phyloP scores from a whole-genome alignment of 2,329 filamentous ascomycete genomes.

The Peltaster fructicola region DNA sequence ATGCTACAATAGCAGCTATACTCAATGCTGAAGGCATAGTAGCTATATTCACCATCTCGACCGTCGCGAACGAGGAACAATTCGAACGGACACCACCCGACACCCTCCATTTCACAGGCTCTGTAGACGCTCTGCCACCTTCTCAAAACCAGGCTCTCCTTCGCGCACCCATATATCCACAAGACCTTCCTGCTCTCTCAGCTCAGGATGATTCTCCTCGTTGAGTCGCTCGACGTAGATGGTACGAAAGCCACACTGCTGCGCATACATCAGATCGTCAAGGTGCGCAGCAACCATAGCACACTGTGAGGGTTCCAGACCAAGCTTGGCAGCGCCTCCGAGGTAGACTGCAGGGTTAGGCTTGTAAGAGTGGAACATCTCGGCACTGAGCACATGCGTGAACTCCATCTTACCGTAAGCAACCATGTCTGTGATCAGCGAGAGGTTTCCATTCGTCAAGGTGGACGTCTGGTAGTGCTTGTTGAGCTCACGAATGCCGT shows the following conservation, averaged over 20 bases:
- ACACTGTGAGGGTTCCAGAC: slow-evolving; percentile 40
- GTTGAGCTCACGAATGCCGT: slow-evolving; percentile 35
- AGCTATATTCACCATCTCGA: too few relatives aligned
- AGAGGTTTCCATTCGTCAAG: slow-evolving; percentile 56
- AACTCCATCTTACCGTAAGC: slow-evolving; percentile 44
- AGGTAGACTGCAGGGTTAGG: slow-evolving; percentile 50
- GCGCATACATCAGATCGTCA: slow-evolving; percentile 48
- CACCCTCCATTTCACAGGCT: too few relatives aligned
- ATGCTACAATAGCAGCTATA: too few relatives aligned
- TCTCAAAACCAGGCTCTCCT: slow-evolving; percentile 32
- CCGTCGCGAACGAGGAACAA: too few relatives aligned
- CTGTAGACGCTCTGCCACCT: too few relatives aligned
- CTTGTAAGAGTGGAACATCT: slow-evolving; percentile 60
- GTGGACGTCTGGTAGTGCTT: slow-evolving; percentile 41
- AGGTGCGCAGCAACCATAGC: slow-evolving; percentile 67
- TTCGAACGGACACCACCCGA: too few relatives aligned
- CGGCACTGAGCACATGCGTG: slow-evolving; percentile 43
- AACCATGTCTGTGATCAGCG: slow-evolving; percentile 48
- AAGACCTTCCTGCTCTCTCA: slow-evolving; percentile 38
- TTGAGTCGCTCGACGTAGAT: slow-evolving; percentile 52
- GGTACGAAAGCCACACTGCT: slow-evolving; percentile 45
- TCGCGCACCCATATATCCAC: slow-evolving; percentile 46
- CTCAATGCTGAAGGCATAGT: too few relatives aligned
- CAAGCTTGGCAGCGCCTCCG: slow-evolving; percentile 45
- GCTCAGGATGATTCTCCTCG: slow-evolving; percentile 45